Evolutionary conservation across 192 early-diverging fungal genomes (phyloP), one percentile per base, ranked within the genome.

Genomic region (Chytriomyces sp.): DNA sequence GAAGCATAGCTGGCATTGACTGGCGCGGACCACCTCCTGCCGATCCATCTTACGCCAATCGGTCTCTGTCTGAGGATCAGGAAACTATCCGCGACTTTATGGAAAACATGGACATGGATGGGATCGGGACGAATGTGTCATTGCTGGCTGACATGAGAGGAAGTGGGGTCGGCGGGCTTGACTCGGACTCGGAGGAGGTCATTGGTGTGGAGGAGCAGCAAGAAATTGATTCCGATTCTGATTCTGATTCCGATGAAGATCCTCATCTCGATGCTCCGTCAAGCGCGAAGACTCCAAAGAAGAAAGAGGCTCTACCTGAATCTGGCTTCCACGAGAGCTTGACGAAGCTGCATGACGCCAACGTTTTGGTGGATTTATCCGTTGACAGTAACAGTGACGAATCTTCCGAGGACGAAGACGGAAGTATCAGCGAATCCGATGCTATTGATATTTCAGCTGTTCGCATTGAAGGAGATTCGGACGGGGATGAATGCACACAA

Each of bases 241-340:
- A 83, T 47, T 20, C 72, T 49, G 80, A 82, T 35, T 24, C 23
- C 11, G 76, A 78, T 16, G 77, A 78, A 63, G 82, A 72, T 16
- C 16, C 71, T 6, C 57, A 69, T n/a, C 60, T 73, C 44, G 79
- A 79, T 59, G 68, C 53, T 75, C 50, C 72, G 78, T 20, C 63
- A 75, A 67, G 2, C 46, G 9, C 5, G 48, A 20, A 50, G 28
- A 23, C 49, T 45, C 18, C 26, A 64, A 64, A 43, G 5, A 64
- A 1, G 24, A 81, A 82, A 28, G 65, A 73, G 20, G 76, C 70
- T 10, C 43, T 75, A 5, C 44, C 76, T 20, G 67, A 67, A n/a
- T 24, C 80, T 9, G 47, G 77, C 26, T 60, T 78, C 6, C 53
- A 72, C 61, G 44, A 72, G 20, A 60, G 28, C 13, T 47, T 77